phyloP scores from a whole-genome alignment of 306 rosid species.

The Cicer yamashitae region DNA sequence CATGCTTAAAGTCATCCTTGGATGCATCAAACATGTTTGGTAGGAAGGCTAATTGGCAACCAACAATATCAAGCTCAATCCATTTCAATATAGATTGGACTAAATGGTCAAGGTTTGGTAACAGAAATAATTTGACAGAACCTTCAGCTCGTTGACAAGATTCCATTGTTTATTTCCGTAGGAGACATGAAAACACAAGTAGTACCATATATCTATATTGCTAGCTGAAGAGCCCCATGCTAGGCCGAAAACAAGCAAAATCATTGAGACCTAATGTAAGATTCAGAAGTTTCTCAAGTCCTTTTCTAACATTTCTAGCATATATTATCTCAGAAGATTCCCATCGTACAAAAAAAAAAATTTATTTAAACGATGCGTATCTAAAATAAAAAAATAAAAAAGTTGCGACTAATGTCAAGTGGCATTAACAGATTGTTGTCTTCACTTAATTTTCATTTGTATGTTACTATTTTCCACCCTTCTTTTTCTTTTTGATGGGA shows the following conservation, averaged over 20 bases:
- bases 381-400: background rate
- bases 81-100: conserved; percentile 27
- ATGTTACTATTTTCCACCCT: background rate
- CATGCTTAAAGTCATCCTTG: conserved; percentile 22
- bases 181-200: background rate
- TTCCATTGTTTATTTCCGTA: background rate
- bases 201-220: background rate
- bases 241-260: background rate
- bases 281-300: background rate
- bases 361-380: background rate
- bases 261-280: conserved; percentile 6
- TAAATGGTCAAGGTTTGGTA: conserved; percentile 20
- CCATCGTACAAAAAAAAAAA: background rate
- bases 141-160: conserved; percentile 9
- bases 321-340: conserved; percentile 13
- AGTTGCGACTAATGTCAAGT: background rate
- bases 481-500: background rate
- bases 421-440: background rate
- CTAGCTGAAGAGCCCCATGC: background rate
- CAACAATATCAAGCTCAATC: conserved; percentile 13
- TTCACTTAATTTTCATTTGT: background rate
- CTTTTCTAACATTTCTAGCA: conserved; percentile 20
- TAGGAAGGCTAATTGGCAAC: conserved; percentile 2
- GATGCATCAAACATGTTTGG: conserved; percentile 14
- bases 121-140: conserved; percentile 8